Conservation (phyloP, 495 filamentous ascomycete species). For the Articulospora tetracladia region DNA sequence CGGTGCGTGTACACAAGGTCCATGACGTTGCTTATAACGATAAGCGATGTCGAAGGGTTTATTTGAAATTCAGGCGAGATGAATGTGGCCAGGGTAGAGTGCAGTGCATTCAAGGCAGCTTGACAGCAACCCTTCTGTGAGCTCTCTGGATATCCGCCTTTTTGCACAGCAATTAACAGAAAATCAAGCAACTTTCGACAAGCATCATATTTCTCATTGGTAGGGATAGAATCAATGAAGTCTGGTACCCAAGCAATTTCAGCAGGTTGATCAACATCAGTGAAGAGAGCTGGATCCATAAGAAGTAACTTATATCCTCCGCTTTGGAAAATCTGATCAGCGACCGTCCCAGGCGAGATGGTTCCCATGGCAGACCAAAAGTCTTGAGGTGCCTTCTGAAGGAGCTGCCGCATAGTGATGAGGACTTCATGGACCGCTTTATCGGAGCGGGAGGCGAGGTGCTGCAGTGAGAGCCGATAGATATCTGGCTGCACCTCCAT, state of each 20-base stretch:
- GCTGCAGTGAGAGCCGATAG: conserved; percentile 70
- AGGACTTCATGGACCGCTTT: conserved; percentile 58
- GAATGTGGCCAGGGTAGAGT: conserved; percentile 41
- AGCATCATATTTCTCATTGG: conserved; percentile 64
- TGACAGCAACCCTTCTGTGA: conserved; percentile 29
- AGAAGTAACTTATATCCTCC: conserved; percentile 61
- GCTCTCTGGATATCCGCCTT: conserved; percentile 37
- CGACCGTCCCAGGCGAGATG: conserved; percentile 67
- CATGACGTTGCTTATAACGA: conserved; percentile 48
- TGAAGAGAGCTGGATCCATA: conserved; percentile 48
- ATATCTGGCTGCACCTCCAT: conserved; percentile 69
- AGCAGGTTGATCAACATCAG: conserved; percentile 42
- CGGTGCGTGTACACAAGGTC: conserved; percentile 44
- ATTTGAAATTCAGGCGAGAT: conserved; percentile 34
- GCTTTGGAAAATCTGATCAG: conserved; percentile 73
- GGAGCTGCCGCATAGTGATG: conserved; percentile 58
- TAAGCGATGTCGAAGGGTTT: conserved; percentile 41
- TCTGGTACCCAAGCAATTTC: conserved; percentile 63
- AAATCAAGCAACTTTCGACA: conserved; percentile 67
- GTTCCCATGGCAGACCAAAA: conserved; percentile 86
- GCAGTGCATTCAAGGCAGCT: conserved; percentile 42
- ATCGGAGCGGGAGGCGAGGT: conserved; percentile 57
- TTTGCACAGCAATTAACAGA: conserved; percentile 64
- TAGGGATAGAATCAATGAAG: conserved; percentile 72
- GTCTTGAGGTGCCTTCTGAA: conserved; percentile 68